These are phyloP conservation scores for Pyrrhoderma lamaoense DNA, from an alignment of 1,284 basidiomycete genomes.

Conservation along the genomic window DNA sequence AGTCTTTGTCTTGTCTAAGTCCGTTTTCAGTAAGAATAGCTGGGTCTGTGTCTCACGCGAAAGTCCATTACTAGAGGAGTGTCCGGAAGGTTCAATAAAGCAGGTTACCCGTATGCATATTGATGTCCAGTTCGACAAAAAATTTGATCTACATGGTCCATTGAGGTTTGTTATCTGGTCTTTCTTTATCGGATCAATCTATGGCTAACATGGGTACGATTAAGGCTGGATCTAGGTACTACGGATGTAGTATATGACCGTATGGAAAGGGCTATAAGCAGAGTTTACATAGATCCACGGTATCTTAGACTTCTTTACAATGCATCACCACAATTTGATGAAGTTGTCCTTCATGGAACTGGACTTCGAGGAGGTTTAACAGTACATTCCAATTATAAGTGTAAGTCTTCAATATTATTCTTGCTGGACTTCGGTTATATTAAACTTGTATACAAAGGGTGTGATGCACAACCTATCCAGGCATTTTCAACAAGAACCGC, in stretches of 20 bases:
- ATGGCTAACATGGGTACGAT: background rate
- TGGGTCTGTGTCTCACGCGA: constrained; percentile 56
- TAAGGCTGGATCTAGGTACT: constrained; percentile 61
- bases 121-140: constrained; percentile 48
- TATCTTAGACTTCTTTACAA: too few species aligned
- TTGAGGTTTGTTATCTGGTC: constrained; percentile 48
- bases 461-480: constrained; percentile 20
- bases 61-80: constrained; percentile 26
- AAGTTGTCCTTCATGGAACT: too few species aligned
- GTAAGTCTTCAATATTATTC: too few species aligned
- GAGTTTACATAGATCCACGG: too few species aligned
- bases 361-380: too few species aligned
- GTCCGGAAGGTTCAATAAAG: constrained; percentile 46
- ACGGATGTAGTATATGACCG: constrained; percentile 63
- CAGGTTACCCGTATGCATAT: constrained; percentile 42
- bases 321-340: too few species aligned
- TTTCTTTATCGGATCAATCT: background rate
- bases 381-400: too few species aligned
- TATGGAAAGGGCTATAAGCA: constrained; percentile 59
- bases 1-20: constrained; percentile 1
- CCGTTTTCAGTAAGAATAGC: constrained; percentile 51
- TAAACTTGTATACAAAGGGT: too few species aligned
- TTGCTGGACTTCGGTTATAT: too few species aligned
- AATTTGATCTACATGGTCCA: constrained; percentile 37
- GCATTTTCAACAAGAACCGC: constrained; percentile 63